Conservation (phyloP, 306 rosid species). For the Cyamopsis tetragonoloba region DNA sequence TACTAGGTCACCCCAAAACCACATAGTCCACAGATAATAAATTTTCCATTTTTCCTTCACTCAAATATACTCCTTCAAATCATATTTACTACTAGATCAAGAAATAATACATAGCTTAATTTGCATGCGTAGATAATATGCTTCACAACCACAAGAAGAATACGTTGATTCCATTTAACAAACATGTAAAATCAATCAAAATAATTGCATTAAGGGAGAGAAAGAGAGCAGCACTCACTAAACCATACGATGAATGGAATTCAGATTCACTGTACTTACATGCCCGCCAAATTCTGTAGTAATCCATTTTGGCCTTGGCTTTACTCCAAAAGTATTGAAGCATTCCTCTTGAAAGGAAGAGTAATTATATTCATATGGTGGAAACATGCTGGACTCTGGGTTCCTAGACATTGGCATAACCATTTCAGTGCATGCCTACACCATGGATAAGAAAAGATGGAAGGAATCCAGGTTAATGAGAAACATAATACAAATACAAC, state of each 20-base stretch:
- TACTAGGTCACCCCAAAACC: neutral
- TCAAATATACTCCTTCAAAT: neutral
- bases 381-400: slow-evolving; percentile 63
- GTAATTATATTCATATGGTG: slow-evolving; percentile 46
- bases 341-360: slow-evolving; percentile 56
- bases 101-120: neutral
- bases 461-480: slow-evolving; percentile 7
- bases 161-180: neutral
- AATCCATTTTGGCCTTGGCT: slow-evolving; percentile 72
- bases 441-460: slow-evolving; percentile 4
- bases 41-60: neutral
- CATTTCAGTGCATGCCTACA: slow-evolving; percentile 89
- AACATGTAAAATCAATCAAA: neutral
- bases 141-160: neutral
- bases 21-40: neutral
- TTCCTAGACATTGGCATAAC: slow-evolving; percentile 83
- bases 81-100: neutral
- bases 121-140: neutral
- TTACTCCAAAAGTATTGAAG: slow-evolving; percentile 39
- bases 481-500: slow-evolving; percentile 8
- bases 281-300: slow-evolving; percentile 78
- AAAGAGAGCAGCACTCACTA: neutral
- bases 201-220: neutral
- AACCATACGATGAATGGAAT: slow-evolving; percentile 21
- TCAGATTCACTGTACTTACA: slow-evolving; percentile 42